Evolutionary conservation across 495 filamentous ascomycete species (phyloP), one percentile per base, ranked within the genome.

Genomic region (Penicillium daleae): DNA sequence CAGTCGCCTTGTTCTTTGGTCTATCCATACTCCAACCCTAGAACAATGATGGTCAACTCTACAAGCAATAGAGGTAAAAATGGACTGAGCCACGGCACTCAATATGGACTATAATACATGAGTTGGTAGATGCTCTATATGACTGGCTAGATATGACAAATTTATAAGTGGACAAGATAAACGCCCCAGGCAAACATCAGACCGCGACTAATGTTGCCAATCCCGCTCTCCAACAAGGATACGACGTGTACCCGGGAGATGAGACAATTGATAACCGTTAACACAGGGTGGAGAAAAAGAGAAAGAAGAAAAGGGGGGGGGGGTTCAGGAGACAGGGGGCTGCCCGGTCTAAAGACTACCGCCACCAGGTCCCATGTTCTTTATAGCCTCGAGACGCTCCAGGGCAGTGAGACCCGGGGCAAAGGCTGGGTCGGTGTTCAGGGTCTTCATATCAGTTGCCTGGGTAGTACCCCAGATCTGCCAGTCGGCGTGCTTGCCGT

Each of bases 401-500:
- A 66, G 21, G 10, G 74, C 21, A 1, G 69, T 60, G 35, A 80
- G 26, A 9, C 74, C 76, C 0, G 70, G 55, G 15, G 67, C 68
- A 61, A 81, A 81, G 61, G 65, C 63, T 3, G 78, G 74, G 52
- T 67, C 61, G 13, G 44, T 69, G 17, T 72, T 50, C 54, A 83
- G 73, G 22, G 78, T 75, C 29, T 88, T 80, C 22, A 72, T n/a
- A 42, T 81, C 85, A 10, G 85, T 89, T 67, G 88, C 82, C 62
- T 82, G 77, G 39, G 85, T 73, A 37, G 85, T 87, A 26, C 92
- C 92, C 87, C 92, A 90, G 51, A 96, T 70, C 71, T 81, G 84
- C 93, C 93, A 97, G 13, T 82, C 81, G 39, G 73, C 75, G 44
- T 86, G 81, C 63, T 80, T 67, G 56, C 85, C 90, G 3, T 79